A percentile compares a stretch with the other conserved stretches of the same genome.
Conservation (phyloP, 1,139 yeast species). For the Diutina rugosa region DNA sequence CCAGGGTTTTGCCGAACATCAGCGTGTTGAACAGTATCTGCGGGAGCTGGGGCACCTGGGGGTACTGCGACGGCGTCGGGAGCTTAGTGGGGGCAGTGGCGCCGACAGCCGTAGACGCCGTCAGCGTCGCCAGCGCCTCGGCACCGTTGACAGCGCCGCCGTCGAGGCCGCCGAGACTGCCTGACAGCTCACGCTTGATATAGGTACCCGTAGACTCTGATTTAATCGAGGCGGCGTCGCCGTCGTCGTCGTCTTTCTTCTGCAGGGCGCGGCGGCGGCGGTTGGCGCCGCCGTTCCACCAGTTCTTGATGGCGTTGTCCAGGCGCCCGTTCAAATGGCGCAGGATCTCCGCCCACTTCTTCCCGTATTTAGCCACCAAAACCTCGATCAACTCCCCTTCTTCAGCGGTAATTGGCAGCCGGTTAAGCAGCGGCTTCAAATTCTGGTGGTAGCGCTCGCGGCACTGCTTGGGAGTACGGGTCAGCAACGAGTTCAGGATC, state of each 20-base stretch:
- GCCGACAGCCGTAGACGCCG: not conserved
- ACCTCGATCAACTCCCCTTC: conserved; percentile 77
- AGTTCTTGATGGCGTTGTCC: conserved; percentile 85
- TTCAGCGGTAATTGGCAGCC: conserved; percentile 72
- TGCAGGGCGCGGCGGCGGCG: conserved; percentile 34
- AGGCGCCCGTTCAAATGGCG: conserved; percentile 77
- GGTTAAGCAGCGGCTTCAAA: conserved; percentile 70
- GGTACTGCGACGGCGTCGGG: conserved; percentile 4
- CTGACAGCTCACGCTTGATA: not conserved
- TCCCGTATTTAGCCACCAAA: conserved; percentile 69
- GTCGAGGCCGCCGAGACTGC: not conserved
- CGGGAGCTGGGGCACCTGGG: conserved; percentile 8
- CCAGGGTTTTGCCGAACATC: conserved; percentile 16
- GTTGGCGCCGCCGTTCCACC: conserved; percentile 96
- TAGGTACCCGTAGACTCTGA: not conserved
- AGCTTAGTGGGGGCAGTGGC: not conserved
- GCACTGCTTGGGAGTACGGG: conserved; percentile 87
- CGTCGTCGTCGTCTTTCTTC: not conserved
- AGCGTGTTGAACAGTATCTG: conserved; percentile 25
- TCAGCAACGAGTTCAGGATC: conserved; percentile 57
- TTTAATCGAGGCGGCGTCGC: not conserved
- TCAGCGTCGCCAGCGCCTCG: not conserved
- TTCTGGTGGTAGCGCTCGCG: conserved; percentile 89
- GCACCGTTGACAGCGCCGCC: not conserved
- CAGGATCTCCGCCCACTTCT: conserved; percentile 91